These are phyloP conservation scores for Zangia roseola DNA, from an alignment of 768 basidiomycete genomes.

Conservation along the genomic window DNA sequence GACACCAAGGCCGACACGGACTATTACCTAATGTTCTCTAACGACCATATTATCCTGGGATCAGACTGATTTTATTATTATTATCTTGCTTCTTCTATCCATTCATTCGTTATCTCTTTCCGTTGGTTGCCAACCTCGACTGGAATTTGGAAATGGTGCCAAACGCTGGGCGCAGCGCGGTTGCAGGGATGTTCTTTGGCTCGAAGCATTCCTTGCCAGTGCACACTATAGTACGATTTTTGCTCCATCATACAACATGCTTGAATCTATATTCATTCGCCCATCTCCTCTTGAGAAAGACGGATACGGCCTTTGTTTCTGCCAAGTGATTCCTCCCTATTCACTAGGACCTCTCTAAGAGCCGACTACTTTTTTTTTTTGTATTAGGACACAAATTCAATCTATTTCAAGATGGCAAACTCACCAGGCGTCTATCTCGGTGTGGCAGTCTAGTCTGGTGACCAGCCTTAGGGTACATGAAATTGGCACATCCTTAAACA, in stretches of 20 bases:
- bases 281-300: too few relatives aligned
- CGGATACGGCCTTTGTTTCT: too few relatives aligned
- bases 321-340: too few relatives aligned
- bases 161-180: neutral
- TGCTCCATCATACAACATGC: slow-evolving; percentile 14
- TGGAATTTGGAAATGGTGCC: neutral
- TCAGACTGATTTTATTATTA: slow-evolving; percentile 19
- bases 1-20: neutral
- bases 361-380: too few relatives aligned
- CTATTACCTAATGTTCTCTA: slow-evolving; percentile 11
- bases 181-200: neutral
- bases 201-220: slow-evolving; percentile 1
- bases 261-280: slow-evolving; percentile 26
- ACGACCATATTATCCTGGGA: slow-evolving; percentile 20
- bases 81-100: slow-evolving; percentile 21
- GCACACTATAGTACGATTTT: too few relatives aligned
- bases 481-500: too few relatives aligned
- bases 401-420: too few relatives aligned
- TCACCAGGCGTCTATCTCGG: too few relatives aligned
- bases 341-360: too few relatives aligned
- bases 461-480: too few relatives aligned
- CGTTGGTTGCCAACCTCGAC: neutral
- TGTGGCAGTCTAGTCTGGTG: too few relatives aligned
- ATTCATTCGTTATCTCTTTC: neutral
- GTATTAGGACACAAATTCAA: too few relatives aligned